Conservation (phyloP, 164 flowering plant genomes). For the Magnolia kwangsiensis region DNA sequence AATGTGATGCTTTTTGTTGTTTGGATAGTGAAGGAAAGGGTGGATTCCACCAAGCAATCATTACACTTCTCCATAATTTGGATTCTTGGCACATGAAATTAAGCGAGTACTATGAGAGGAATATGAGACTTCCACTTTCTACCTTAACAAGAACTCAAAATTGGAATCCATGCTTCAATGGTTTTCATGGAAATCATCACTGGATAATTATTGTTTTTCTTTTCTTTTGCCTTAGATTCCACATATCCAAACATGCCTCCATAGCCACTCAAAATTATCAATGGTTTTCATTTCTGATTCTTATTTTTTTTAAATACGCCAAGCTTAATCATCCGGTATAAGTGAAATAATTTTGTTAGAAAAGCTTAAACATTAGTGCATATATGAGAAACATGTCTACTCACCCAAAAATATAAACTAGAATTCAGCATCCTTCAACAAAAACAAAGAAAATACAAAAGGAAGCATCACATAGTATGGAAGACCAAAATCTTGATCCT, state of each 20-base stretch:
- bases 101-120: too few relatives aligned
- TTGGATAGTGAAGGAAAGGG: too few relatives aligned
- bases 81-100: too few relatives aligned
- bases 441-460: background rate
- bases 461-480: background rate
- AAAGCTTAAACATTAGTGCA: background rate
- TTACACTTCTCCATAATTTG: too few relatives aligned
- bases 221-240: too few relatives aligned
- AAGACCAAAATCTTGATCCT: background rate
- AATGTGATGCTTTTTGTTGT: too few relatives aligned
- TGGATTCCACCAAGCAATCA: too few relatives aligned
- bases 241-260: background rate
- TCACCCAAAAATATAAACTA: background rate
- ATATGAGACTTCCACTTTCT: background rate
- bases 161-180: background rate
- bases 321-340: background rate
- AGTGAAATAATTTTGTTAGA: background rate
- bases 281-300: background rate
- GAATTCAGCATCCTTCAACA: background rate
- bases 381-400: too few relatives aligned
- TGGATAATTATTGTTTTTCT: too few relatives aligned
- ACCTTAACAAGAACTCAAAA: too few relatives aligned
- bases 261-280: too few relatives aligned
- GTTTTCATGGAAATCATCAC: background rate
- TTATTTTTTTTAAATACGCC: background rate